Evolutionary conservation across 2,329 filamentous ascomycete genomes (phyloP).

Genomic region (Pyricularia pennisetigena): DNA sequence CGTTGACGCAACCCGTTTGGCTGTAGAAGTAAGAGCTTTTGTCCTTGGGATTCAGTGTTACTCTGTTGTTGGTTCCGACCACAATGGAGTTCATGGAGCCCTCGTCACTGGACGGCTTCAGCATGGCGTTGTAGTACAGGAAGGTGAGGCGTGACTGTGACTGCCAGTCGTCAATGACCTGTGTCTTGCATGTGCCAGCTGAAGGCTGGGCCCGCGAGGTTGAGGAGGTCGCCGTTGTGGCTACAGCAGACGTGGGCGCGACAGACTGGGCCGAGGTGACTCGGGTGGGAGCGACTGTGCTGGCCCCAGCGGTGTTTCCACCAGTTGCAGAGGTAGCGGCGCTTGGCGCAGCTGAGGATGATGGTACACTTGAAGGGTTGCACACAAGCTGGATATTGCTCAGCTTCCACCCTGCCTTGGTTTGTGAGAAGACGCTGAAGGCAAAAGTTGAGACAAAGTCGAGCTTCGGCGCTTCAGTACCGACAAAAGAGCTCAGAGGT

Average conservation of each 20-base stretch:
- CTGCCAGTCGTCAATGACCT: constrained; percentile 45
- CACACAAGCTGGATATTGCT: constrained; percentile 11
- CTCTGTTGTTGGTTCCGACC: constrained; percentile 38
- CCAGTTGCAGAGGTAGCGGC: constrained; percentile 17
- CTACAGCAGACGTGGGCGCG: background rate
- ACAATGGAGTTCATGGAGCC: constrained; percentile 44
- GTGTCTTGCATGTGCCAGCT: constrained; percentile 14
- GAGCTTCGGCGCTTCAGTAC: constrained; percentile 35
- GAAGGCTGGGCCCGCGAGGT: constrained; percentile 9
- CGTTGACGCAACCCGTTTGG: constrained; percentile 43
- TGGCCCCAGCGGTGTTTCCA: constrained; percentile 13
- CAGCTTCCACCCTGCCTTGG: constrained; percentile 7
- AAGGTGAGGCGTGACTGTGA: constrained; percentile 54
- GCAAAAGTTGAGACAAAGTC: constrained; percentile 10
- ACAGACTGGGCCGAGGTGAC: background rate
- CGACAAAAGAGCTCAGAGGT: constrained; percentile 9
- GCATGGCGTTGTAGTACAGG: constrained; percentile 49
- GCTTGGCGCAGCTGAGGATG: background rate
- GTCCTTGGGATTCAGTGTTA: constrained; percentile 40
- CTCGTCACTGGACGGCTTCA: constrained; percentile 45
- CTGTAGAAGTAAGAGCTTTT: constrained; percentile 47
- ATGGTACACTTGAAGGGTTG: constrained; percentile 4
- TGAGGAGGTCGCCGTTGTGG: constrained; percentile 7
- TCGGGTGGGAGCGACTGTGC: constrained; percentile 4
- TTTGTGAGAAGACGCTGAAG: constrained; percentile 9